Base-by-base conservation (phyloP, 345 rosid genomes). In the Rubroshorea leprosula region DNA sequence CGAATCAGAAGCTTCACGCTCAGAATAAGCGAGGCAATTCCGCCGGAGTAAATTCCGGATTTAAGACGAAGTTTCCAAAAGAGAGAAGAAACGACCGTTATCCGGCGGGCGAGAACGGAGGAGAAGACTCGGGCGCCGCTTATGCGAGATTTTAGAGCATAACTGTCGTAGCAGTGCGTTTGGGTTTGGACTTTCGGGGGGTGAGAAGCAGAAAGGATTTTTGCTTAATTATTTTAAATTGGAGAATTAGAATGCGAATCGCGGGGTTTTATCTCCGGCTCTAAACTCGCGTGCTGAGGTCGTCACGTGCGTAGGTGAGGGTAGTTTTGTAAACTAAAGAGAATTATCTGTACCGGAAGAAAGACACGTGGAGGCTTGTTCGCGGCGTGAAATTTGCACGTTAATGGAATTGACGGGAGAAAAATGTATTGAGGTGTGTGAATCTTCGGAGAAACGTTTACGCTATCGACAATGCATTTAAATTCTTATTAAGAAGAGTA, bases 401-500 rank as follows among this genome's bases (percentile, higher is more conserved):
- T 29, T 29, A 29, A 67, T 23, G 47, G 39, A 51, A 17, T 18
- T 16, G 19, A 51, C 1, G 45, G 17, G 48, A 38, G 23, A n/a
- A 12, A 23, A 41, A 19, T 10, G 16, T 5, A 23, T 12, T 25
- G 71, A 43, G 69, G 27, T 18, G 43, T 23, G 70, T 44, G 74
- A 59, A 75, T 57, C 80, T 62, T 77, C 76, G 57, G 61, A 74
- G 80, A 72, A 79, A 76, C 91, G 87, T 81, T n/a, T 76, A 79
- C 76, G 80, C 72, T 9, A 49, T 54, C 77, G 74, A 67, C 68
- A 15, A 61, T 52, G 27, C 12, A 49, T 39, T 49, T 64, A 35
- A 35, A 35, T 35, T 48, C 49, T 15, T 49, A 45, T 56, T 54
- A 26, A 23, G 41, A 35, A 6, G 7, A n/a, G n/a, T n/a, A n/a